A percentile compares a stretch with the other conserved stretches of the same genome.
phyloP scores from a whole-genome alignment of 2,329 filamentous ascomycete genomes.

The Neoascochyta sp. region DNA sequence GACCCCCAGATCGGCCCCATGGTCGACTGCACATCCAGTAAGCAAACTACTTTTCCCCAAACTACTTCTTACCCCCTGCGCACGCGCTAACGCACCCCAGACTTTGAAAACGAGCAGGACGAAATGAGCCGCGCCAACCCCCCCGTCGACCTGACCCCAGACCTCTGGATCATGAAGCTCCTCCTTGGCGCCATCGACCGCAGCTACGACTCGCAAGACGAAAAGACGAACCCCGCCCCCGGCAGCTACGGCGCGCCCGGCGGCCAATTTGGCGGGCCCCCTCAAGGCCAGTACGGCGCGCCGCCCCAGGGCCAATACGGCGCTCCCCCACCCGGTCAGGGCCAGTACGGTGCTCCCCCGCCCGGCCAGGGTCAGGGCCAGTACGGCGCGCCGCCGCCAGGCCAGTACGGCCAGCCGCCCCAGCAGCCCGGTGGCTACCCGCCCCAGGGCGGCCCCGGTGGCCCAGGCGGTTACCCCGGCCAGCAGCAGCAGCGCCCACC shows the following conservation, averaged over 20 bases:
- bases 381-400: constrained; percentile 13
- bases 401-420: constrained; percentile 16
- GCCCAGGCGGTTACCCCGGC: constrained; percentile 16
- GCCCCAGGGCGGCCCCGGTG: constrained; percentile 12
- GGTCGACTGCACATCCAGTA: constrained; percentile 67
- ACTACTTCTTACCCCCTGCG: not conserved
- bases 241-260: constrained; percentile 29
- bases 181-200: constrained; percentile 64
- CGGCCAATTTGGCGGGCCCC: constrained; percentile 28
- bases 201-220: constrained; percentile 63
- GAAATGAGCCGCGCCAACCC: constrained; percentile 61
- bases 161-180: constrained; percentile 65
- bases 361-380: constrained; percentile 5
- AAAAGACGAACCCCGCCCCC: constrained; percentile 48
- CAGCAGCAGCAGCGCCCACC: constrained; percentile 20
- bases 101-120: constrained; percentile 65
- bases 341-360: constrained; percentile 17
- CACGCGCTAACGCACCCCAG: constrained; percentile 32
- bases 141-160: constrained; percentile 60
- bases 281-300: constrained; percentile 23
- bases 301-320: constrained; percentile 4
- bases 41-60: constrained; percentile 29
- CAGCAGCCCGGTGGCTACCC: constrained; percentile 19
- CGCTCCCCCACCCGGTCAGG: constrained; percentile 9
- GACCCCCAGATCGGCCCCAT: constrained; percentile 59